phyloP scores from a whole-genome alignment of 495 filamentous ascomycete species.

The Podospora conica region DNA sequence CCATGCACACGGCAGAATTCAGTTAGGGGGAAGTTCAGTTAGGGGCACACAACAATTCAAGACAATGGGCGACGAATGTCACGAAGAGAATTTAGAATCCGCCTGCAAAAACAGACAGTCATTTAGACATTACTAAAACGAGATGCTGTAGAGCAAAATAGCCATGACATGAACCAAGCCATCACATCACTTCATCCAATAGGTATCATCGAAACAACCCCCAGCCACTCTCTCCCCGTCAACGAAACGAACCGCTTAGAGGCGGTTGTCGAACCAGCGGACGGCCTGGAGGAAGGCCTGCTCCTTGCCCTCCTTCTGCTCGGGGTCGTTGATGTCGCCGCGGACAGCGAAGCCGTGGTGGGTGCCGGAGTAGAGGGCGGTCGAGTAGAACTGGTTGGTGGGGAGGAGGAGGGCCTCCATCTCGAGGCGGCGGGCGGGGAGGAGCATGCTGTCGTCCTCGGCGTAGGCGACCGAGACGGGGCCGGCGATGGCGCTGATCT shows the following conservation, averaged over 20 bases:
- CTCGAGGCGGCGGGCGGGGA: slow-evolving; percentile 51
- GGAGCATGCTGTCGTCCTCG: slow-evolving; percentile 61
- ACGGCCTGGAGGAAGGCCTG: slow-evolving; percentile 68
- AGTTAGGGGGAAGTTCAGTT: no score
- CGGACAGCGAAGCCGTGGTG: slow-evolving; percentile 68
- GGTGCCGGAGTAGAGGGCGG: slow-evolving; percentile 60
- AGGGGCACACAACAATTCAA: background rate
- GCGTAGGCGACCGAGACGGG: slow-evolving; percentile 62
- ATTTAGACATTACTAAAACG: background rate
- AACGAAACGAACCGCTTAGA: background rate
- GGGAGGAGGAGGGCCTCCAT: slow-evolving; percentile 35
- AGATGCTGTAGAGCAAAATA: background rate
- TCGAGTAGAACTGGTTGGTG: slow-evolving; percentile 49
- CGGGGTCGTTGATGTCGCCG: slow-evolving; percentile 48
- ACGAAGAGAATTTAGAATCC: background rate
- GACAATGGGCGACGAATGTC: no score
- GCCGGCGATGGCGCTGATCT: slow-evolving; percentile 54
- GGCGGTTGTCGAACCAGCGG: slow-evolving; percentile 53
- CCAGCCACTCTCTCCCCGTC: no score
- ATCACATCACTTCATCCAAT: background rate
- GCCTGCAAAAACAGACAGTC: background rate
- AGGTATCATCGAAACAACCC: background rate
- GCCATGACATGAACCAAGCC: background rate
- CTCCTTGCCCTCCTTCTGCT: slow-evolving; percentile 67
- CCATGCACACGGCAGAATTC: no score